These are phyloP conservation scores for Neonectria hederae DNA, from an alignment of 2,329 filamentous ascomycete genomes.

Conservation along the genomic window DNA sequence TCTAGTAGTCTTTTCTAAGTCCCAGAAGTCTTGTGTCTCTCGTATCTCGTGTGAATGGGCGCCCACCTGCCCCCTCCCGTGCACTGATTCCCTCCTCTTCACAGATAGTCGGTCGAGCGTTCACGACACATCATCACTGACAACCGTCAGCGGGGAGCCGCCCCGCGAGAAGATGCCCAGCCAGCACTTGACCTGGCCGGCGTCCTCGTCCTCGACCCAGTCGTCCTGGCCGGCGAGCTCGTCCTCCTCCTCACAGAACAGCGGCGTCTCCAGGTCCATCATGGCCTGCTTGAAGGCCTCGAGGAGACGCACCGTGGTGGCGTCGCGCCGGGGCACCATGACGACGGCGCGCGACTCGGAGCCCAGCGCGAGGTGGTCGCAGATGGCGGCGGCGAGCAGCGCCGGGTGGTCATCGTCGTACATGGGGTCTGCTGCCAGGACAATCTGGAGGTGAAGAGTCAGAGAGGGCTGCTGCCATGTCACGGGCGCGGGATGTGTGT, in stretches of 20 bases:
- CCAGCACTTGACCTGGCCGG: constrained; percentile 69
- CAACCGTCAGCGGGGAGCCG: constrained; percentile 36
- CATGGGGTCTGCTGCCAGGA: constrained; percentile 86
- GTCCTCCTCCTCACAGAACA: constrained; percentile 67
- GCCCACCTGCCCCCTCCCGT: background rate
- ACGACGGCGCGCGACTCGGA: constrained; percentile 73
- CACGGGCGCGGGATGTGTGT: background rate
- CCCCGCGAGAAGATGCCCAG: constrained; percentile 67
- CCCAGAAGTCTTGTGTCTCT: background rate
- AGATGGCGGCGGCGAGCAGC: constrained; percentile 77
- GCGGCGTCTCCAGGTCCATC: constrained; percentile 55
- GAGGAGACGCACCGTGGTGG: constrained; percentile 70
- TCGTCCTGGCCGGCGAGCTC: constrained; percentile 76
- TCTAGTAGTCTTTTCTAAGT: constrained; percentile 1
- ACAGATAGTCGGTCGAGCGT: background rate
- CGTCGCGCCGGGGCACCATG: constrained; percentile 82
- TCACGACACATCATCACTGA: constrained; percentile 21
- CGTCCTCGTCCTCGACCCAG: constrained; percentile 68
- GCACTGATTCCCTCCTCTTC: background rate
- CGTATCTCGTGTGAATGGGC: constrained; percentile 1
- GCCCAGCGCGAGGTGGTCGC: constrained; percentile 69
- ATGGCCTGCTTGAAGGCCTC: constrained; percentile 71
- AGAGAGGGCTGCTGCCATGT: constrained; percentile 20
- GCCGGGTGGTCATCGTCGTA: constrained; percentile 86
- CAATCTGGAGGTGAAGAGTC: constrained; percentile 58